Conservation (phyloP, 805 yeast genomes). For the Aciculoconidium aculeatum region DNA sequence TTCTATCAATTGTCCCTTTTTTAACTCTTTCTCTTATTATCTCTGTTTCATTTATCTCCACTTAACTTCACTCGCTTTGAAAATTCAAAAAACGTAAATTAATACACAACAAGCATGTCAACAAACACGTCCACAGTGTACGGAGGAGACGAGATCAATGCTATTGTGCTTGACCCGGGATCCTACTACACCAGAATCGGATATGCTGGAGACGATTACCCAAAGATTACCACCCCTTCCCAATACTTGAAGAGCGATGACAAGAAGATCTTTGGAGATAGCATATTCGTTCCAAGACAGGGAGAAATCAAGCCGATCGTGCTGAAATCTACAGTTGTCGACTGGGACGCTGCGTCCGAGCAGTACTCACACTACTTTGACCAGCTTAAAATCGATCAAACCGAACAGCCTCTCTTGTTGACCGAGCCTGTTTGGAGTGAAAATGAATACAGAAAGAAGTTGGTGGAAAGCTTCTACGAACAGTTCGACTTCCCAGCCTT, state of each 20-base stretch:
- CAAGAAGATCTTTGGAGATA: constrained; percentile 30
- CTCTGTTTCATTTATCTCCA: too few species aligned
- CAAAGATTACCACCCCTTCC: constrained; percentile 71
- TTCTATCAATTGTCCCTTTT: too few species aligned
- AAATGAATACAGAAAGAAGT: constrained; percentile 55
- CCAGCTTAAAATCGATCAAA: constrained; percentile 45
- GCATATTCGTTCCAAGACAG: constrained; percentile 47
- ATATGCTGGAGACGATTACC: constrained; percentile 88
- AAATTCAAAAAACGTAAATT: too few species aligned
- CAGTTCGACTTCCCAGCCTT: constrained; percentile 70
- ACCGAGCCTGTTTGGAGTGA: constrained; percentile 90
- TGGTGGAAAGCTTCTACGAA: constrained; percentile 70
- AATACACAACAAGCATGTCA: constrained; percentile 1
- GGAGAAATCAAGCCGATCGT: constrained; percentile 52
- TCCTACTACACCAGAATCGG: constrained; percentile 80
- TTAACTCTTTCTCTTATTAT: too few species aligned
- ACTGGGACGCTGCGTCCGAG: constrained; percentile 82
- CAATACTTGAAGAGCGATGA: constrained; percentile 45
- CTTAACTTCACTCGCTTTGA: too few species aligned
- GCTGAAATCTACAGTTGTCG: constrained; percentile 56
- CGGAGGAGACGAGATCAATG: constrained; percentile 75
- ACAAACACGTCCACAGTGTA: constrained; percentile 17
- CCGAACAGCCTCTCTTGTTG: constrained; percentile 68
- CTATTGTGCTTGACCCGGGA: constrained; percentile 90
- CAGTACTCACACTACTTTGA: constrained; percentile 64